Evolutionary conservation across 2,329 filamentous ascomycete species (phyloP).

Genomic region (Aspergillus aculeatinus): DNA sequence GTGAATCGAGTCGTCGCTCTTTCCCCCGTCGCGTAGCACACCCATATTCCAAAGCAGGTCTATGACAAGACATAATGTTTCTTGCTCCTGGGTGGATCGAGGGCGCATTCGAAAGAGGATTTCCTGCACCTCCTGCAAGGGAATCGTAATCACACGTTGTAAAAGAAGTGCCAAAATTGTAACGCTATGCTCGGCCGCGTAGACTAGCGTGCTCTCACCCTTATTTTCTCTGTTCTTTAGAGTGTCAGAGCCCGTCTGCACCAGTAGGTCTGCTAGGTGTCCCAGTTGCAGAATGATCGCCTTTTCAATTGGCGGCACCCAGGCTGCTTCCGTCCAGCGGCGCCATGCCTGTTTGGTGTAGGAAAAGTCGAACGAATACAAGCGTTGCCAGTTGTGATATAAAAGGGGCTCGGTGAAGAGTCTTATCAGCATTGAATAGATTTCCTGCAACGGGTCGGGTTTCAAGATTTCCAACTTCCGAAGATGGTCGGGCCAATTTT

Average conservation of each 20-base stretch:
- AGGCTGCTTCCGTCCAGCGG: background rate
- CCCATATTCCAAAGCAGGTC: background rate
- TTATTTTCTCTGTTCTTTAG: too few species aligned
- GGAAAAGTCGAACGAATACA: background rate
- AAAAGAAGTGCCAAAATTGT: background rate
- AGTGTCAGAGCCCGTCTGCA: too few species aligned
- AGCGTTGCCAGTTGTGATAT: background rate
- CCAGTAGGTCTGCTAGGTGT: too few species aligned
- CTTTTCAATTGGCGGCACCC: too few species aligned
- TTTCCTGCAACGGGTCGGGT: background rate
- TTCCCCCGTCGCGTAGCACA: background rate
- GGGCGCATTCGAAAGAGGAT: background rate
- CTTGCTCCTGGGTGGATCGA: background rate
- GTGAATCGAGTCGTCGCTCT: background rate
- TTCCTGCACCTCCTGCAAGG: background rate
- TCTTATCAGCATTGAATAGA: background rate
- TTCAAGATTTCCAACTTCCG: background rate
- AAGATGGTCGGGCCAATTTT: background rate
- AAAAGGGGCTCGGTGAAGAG: background rate
- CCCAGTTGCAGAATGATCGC: too few species aligned
- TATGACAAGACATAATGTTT: background rate
- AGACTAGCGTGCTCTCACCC: background rate
- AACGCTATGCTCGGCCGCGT: too few species aligned
- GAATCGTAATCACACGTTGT: background rate
- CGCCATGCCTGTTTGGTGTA: too few species aligned